These are phyloP conservation scores for Coprinopsis cinerea DNA, from an alignment of 768 basidiomycete genomes.

Conservation along the genomic window DNA sequence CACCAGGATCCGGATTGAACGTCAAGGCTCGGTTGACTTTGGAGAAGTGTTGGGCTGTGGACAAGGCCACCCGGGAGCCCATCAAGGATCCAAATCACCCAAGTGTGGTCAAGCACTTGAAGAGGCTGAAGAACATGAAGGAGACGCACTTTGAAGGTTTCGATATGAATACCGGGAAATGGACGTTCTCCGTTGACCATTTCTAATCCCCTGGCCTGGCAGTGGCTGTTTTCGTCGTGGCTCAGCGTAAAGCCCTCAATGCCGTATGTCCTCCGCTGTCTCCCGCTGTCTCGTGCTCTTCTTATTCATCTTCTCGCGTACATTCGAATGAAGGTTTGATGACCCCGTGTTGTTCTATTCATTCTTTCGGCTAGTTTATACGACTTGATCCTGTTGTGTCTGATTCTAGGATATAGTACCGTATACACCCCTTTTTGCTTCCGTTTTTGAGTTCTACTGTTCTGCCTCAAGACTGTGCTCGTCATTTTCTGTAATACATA, in stretches of 20 bases:
- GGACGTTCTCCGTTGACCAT: constrained; percentile 93
- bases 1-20: constrained; percentile 81
- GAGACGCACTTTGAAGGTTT: constrained; percentile 82
- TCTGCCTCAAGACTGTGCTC: too few species aligned
- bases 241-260: constrained; percentile 6
- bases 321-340: too few species aligned
- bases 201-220: constrained; percentile 59
- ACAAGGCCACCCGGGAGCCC: constrained; percentile 87
- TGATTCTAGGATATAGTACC: too few species aligned
- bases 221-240: constrained; percentile 1
- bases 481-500: too few species aligned
- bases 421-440: too few species aligned
- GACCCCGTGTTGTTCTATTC: too few species aligned
- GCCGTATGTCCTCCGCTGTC: constrained; percentile 3
- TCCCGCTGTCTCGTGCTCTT: neutral
- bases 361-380: too few species aligned
- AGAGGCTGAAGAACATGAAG: constrained; percentile 77
- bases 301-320: neutral
- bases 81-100: constrained; percentile 79
- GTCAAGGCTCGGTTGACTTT: constrained; percentile 77
- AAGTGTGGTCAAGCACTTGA: constrained; percentile 64
- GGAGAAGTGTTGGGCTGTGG: constrained; percentile 79
- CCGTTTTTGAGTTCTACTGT: neutral
- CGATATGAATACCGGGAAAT: constrained; percentile 75
- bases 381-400: too few species aligned